Percentiles rank a stretch among this genome's conserved stretches.
Conservation (phyloP, 345 rosid species). For the Hirschfeldia incana region DNA sequence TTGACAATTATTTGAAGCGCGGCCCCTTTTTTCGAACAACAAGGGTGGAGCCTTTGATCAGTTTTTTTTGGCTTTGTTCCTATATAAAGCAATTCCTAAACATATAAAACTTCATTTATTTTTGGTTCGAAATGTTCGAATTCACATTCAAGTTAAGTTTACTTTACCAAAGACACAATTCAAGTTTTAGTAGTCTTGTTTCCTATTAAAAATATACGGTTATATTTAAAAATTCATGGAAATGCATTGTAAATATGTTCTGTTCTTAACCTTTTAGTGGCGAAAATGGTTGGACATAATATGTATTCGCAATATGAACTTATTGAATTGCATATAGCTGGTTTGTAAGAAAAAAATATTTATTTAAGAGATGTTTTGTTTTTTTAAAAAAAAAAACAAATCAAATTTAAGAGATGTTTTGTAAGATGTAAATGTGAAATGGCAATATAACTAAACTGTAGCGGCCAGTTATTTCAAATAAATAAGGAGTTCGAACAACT, state of each 20-base stretch:
- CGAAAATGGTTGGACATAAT: background rate
- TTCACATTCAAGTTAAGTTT: background rate
- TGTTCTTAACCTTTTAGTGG: background rate
- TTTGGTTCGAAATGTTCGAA: background rate
- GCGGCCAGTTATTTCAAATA: background rate
- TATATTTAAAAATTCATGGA: background rate
- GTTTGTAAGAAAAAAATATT: background rate
- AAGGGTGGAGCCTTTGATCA: conserved; percentile 1
- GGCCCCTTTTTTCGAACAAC: too few species aligned
- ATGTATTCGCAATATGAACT: background rate
- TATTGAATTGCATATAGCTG: background rate
- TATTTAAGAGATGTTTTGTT: too few species aligned
- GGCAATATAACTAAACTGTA: background rate
- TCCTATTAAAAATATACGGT: background rate
- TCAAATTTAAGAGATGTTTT: too few species aligned
- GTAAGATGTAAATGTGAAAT: too few species aligned
- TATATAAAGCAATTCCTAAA: background rate
- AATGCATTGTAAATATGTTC: background rate
- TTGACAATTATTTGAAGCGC: background rate
- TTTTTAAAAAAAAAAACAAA: too few species aligned
- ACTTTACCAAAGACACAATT: background rate
- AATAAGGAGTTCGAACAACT: background rate
- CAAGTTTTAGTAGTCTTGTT: background rate
- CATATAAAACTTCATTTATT: background rate
- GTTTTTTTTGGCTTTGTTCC: background rate